Evolutionary conservation across 75 land plant species (phyloP).

Genomic region (Ceratopteris richardii): DNA sequence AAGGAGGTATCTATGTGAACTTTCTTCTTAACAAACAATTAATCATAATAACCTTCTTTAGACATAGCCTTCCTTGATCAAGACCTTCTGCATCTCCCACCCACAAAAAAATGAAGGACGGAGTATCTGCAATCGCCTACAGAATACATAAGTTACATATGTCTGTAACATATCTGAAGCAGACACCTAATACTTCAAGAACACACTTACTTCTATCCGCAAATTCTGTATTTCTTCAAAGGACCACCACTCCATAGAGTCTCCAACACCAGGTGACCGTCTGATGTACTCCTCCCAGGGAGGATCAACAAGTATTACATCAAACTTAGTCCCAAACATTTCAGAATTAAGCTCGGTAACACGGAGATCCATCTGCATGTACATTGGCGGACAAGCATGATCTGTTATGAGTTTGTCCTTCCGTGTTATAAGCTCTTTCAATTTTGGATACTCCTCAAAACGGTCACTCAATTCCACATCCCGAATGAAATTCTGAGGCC

Average conservation of each 20-base stretch:
- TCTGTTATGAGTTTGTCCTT: constrained; percentile 89
- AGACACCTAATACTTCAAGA: constrained; percentile 4
- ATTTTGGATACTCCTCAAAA: constrained; percentile 96
- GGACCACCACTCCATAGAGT: constrained; percentile 93
- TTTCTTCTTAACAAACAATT: too few species aligned
- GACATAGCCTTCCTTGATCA: constrained; percentile 90
- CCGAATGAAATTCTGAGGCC: constrained; percentile 95
- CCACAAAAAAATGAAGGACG: constrained; percentile 96
- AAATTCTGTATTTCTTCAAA: constrained; percentile 85
- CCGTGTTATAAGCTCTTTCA: constrained; percentile 88
- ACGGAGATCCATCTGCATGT: constrained; percentile 66
- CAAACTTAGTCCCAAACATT: constrained; percentile 91
- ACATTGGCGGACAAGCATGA: constrained; percentile 76
- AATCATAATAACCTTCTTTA: constrained; percentile 72
- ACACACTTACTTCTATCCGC: constrained; percentile 74
- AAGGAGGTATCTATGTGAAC: too few species aligned
- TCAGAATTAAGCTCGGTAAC: constrained; percentile 63
- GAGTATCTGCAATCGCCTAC: constrained; percentile 96
- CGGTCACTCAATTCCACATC: constrained; percentile 87
- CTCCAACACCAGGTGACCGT: constrained; percentile 92
- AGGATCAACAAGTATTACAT: constrained; percentile 96
- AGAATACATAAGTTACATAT: constrained; percentile 2
- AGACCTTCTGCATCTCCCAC: constrained; percentile 97
- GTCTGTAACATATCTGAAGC: not conserved
- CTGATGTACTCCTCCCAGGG: constrained; percentile 99